phyloP scores from a whole-genome alignment of 148 eudicot species.

The Cornus kousa region DNA sequence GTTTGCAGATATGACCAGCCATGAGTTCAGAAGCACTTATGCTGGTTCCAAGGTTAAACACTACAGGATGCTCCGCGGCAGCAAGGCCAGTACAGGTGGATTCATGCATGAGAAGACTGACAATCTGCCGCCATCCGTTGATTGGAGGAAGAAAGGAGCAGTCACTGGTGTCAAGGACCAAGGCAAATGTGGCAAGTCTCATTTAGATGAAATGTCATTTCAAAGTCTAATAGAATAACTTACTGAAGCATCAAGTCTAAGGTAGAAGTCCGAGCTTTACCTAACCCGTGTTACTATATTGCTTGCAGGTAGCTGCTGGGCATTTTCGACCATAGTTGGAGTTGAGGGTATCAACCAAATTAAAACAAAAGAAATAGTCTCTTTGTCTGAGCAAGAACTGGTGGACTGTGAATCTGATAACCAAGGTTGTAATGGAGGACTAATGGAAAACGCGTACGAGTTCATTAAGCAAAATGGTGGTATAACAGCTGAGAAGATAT shows the following conservation, averaged over 20 bases:
- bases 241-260: too few species aligned
- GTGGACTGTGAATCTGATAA: slow-evolving; percentile 60
- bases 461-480: slow-evolving; percentile 45
- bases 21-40: slow-evolving; percentile 44
- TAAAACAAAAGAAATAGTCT: slow-evolving; percentile 51
- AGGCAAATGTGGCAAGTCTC: slow-evolving; percentile 55
- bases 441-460: slow-evolving; percentile 51
- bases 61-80: slow-evolving; percentile 45
- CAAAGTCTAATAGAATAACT: too few species aligned
- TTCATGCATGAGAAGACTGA: slow-evolving; percentile 47
- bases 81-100: slow-evolving; percentile 5
- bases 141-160: slow-evolving; percentile 72
- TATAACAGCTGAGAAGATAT: slow-evolving; percentile 33
- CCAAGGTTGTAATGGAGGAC: slow-evolving; percentile 61
- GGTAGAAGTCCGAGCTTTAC: too few species aligned
- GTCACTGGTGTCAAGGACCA: slow-evolving; percentile 72
- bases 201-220: neutral
- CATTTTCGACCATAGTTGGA: slow-evolving; percentile 64
- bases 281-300: too few species aligned
- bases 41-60: slow-evolving; percentile 52
- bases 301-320: slow-evolving; percentile 69
- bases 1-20: slow-evolving; percentile 56
- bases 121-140: slow-evolving; percentile 52
- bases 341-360: slow-evolving; percentile 84
- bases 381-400: slow-evolving; percentile 76